Conservation (phyloP, 768 basidiomycete genomes). For the Rhodotorula kratochvilovae region DNA sequence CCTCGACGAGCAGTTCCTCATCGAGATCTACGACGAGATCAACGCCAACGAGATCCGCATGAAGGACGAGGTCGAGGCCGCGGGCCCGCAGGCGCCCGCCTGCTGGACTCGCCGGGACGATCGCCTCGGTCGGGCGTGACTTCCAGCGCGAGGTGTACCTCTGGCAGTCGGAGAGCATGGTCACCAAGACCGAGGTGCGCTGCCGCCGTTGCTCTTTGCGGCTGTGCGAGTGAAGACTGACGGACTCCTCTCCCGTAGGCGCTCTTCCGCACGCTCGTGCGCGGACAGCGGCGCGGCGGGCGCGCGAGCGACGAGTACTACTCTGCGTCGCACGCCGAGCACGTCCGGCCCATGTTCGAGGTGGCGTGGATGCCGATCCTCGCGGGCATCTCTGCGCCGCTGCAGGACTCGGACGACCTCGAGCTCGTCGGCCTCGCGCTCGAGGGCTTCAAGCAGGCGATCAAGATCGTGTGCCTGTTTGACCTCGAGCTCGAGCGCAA, state of each 20-base stretch:
- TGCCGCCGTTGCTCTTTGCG: not conserved
- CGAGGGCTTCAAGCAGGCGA: constrained; percentile 95
- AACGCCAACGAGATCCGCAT: constrained; percentile 88
- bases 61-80: constrained; percentile 85
- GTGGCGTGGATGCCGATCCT: constrained; percentile 99
- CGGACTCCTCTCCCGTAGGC: constrained; percentile 55
- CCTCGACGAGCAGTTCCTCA: constrained; percentile 78
- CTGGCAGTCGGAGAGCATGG: constrained; percentile 91
- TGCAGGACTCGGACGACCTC: constrained; percentile 91
- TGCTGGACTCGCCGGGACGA: constrained; percentile 73
- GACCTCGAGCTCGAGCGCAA: constrained; percentile 97
- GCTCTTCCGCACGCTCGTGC: constrained; percentile 85
- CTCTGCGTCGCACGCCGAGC: constrained; percentile 91
- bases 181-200: constrained; percentile 85
- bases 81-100: constrained; percentile 45
- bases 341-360: constrained; percentile 98
- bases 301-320: constrained; percentile 71
- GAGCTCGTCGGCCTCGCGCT: constrained; percentile 86
- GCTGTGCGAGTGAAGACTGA: not conserved
- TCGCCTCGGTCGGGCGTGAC: constrained; percentile 88
- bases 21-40: constrained; percentile 82
- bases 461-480: constrained; percentile 92
- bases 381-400: constrained; percentile 85
- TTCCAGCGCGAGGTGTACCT: constrained; percentile 93
- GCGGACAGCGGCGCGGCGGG: constrained; percentile 67